Conservation (phyloP, 208 protist species). For the Wallacemonas rigidus region DNA sequence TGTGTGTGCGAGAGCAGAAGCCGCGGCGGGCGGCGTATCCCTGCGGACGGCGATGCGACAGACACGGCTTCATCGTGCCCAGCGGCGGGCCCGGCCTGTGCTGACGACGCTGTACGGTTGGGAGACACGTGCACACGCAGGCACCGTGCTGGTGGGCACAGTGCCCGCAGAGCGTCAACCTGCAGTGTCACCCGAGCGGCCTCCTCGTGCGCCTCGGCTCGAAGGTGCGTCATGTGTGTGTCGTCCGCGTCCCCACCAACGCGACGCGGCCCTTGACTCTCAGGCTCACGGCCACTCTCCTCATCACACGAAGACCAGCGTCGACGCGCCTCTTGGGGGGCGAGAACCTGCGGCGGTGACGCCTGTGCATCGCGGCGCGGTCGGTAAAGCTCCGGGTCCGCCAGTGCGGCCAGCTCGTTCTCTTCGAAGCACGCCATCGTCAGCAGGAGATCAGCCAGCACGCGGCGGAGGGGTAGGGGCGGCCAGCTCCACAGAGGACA, state of each 20-base stretch:
- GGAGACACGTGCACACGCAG: neutral
- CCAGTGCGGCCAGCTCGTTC: constrained; percentile 1
- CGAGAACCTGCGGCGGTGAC: neutral
- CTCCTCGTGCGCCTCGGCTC: neutral
- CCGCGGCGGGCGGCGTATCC: no score
- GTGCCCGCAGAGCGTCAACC: neutral
- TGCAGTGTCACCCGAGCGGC: neutral
- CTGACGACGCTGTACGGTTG: neutral
- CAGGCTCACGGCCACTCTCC: neutral
- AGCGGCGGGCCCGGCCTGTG: no score
- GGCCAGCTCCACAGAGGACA: constrained; percentile 7
- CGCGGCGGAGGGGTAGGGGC: neutral
- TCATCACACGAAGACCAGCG: no score
- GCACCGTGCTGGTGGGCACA: neutral
- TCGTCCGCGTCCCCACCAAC: neutral
- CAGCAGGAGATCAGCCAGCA: neutral
- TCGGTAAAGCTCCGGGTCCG: neutral
- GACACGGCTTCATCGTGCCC: no score
- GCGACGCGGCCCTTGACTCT: neutral
- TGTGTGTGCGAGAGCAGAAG: no score
- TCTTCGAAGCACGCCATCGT: neutral
- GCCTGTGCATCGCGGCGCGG: neutral
- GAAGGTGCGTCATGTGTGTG: neutral
- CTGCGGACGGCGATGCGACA: no score
- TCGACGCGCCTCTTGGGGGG: no score